phyloP scores from a whole-genome alignment of 805 yeast genomes.

The Candida saitoana region DNA sequence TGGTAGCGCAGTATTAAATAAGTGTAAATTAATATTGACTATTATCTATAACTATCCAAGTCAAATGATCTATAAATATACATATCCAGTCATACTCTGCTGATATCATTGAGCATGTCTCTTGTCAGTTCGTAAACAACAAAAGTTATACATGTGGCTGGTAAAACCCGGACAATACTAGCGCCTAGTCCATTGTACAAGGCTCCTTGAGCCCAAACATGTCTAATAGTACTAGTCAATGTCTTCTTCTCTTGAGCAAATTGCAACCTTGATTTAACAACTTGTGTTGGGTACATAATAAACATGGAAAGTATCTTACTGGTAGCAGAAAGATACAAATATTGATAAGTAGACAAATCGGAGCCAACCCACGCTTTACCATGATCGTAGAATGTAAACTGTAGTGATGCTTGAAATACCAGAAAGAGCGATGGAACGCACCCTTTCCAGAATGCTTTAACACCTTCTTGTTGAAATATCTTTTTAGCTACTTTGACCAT shows the following conservation, averaged over 20 bases:
- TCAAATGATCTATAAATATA: neutral
- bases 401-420: conserved; percentile 86
- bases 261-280: conserved; percentile 74
- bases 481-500: conserved; percentile 50
- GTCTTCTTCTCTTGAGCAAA: conserved; percentile 21
- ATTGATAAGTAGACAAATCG: conserved; percentile 49
- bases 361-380: conserved; percentile 43
- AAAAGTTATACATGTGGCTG: conserved; percentile 90
- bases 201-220: conserved; percentile 51
- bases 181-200: conserved; percentile 83
- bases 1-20: too few species aligned
- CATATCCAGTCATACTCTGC: neutral
- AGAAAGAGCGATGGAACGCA: conserved; percentile 70
- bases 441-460: conserved; percentile 66
- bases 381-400: conserved; percentile 81
- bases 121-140: conserved; percentile 68
- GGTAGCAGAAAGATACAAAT: conserved; percentile 58
- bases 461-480: conserved; percentile 54
- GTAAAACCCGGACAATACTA: conserved; percentile 77
- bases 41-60: neutral
- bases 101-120: conserved; percentile 7
- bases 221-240: conserved; percentile 22
- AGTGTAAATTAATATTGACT: too few species aligned
- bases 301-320: conserved; percentile 69
- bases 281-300: conserved; percentile 78